These are phyloP conservation scores for Passalora sequoiae DNA, from an alignment of 2,329 filamentous ascomycete species.

Conservation along the genomic window DNA sequence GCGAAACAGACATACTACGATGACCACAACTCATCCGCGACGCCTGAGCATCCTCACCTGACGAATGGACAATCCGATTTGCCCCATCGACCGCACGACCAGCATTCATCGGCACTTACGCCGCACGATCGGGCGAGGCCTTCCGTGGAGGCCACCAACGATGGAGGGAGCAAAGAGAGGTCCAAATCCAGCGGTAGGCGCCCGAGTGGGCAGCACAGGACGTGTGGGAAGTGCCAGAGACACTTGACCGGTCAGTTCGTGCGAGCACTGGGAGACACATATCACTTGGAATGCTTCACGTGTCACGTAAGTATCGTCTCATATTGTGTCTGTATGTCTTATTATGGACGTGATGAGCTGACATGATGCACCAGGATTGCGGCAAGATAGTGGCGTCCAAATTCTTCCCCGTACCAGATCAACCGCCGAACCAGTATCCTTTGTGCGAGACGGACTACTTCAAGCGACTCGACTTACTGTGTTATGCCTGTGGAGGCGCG, in stretches of 20 bases:
- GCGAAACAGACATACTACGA: constrained; percentile 22
- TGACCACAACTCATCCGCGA: constrained; percentile 8
- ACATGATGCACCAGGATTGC: constrained; percentile 66
- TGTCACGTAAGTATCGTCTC: constrained; percentile 71
- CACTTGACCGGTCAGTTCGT: constrained; percentile 92
- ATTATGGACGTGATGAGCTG: too few species aligned
- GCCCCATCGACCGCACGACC: constrained; percentile 14
- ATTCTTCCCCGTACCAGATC: constrained; percentile 94
- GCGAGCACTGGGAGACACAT: constrained; percentile 85
- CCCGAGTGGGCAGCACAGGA: constrained; percentile 36
- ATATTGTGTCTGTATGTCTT: too few species aligned
- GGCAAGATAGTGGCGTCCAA: constrained; percentile 96
- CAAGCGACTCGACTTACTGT: constrained; percentile 80
- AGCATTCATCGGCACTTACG: constrained; percentile 7
- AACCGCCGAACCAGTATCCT: constrained; percentile 83
- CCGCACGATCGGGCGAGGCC: constrained; percentile 11
- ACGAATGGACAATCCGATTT: constrained; percentile 19
- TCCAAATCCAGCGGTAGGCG: constrained; percentile 26
- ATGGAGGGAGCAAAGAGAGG: constrained; percentile 22
- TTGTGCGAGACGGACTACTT: constrained; percentile 99
- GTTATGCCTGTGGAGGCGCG: constrained; percentile 85
- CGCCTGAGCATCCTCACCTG: constrained; percentile 11
- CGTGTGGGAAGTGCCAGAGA: constrained; percentile 79
- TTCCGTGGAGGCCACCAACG: constrained; percentile 14
- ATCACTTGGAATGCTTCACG: constrained; percentile 96